These are phyloP conservation scores for Trametes gibbosa DNA, from an alignment of 768 basidiomycete genomes.

Conservation along the genomic window DNA sequence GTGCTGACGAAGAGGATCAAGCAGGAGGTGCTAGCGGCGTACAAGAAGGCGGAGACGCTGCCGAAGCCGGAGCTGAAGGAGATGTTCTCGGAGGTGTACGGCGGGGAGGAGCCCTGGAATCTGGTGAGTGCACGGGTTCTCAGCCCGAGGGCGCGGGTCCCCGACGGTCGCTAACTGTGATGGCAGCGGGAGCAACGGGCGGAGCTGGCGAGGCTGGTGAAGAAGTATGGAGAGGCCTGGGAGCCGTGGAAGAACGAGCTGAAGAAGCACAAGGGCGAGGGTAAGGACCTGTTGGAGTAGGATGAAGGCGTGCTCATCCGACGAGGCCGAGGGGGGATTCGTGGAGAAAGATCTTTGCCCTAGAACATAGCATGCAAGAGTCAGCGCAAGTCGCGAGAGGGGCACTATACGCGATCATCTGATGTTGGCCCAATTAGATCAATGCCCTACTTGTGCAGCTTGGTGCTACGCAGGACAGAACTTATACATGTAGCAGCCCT, in stretches of 20 bases:
- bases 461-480: too few species aligned
- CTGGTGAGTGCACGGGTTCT: conserved; percentile 50
- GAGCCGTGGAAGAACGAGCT: conserved; percentile 84
- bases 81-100: conserved; percentile 87
- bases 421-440: background rate
- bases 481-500: too few species aligned
- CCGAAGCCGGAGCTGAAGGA: conserved; percentile 71
- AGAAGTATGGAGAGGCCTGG: conserved; percentile 85
- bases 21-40: conserved; percentile 72
- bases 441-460: too few species aligned
- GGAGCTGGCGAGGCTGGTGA: conserved; percentile 69
- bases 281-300: conserved; percentile 43
- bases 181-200: conserved; percentile 77
- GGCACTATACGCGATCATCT: conserved; percentile 1
- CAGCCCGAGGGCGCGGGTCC: background rate
- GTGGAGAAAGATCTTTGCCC: background rate
- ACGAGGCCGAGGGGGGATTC: background rate
- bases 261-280: conserved; percentile 69
- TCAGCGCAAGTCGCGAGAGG: conserved; percentile 3
- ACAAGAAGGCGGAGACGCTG: conserved; percentile 71
- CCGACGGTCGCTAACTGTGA: conserved; percentile 6
- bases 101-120: conserved; percentile 81
- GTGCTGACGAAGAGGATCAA: conserved; percentile 66
- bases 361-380: too few species aligned
- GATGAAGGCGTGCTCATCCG: background rate